These are phyloP conservation scores for Murraya koenigii DNA, from an alignment of 345 rosid genomes.

Conservation along the genomic window DNA sequence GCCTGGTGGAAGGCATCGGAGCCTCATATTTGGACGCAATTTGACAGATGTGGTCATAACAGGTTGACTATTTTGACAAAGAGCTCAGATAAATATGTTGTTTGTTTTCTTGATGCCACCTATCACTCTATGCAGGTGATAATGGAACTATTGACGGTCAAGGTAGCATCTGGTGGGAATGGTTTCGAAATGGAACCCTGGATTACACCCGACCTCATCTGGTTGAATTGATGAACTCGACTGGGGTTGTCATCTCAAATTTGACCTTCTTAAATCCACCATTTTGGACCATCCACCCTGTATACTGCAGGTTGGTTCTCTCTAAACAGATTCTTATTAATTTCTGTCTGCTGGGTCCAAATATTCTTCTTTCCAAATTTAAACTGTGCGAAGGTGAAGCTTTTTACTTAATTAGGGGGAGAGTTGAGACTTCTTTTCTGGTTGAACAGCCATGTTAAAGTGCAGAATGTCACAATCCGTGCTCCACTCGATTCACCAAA, in stretches of 20 bases:
- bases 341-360: conserved; percentile 20
- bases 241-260: conserved; percentile 75
- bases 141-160: conserved; percentile 97
- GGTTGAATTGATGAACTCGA: conserved; percentile 90
- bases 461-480: conserved; percentile 80
- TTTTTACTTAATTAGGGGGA: conserved; percentile 37
- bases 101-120: conserved; percentile 16
- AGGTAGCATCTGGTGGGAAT: conserved; percentile 90
- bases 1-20: conserved; percentile 82
- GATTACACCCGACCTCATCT: conserved; percentile 93
- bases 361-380: conserved; percentile 14
- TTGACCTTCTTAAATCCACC: conserved; percentile 90
- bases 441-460: conserved; percentile 75
- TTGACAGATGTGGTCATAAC: conserved; percentile 89
- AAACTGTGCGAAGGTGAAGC: conserved; percentile 35
- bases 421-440: conserved; percentile 42
- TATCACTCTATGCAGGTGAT: conserved; percentile 52
- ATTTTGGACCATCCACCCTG: conserved; percentile 97
- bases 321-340: neutral
- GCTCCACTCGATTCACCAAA: conserved; percentile 97
- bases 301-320: conserved; percentile 85
- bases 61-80: conserved; percentile 45
- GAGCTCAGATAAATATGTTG: conserved; percentile 3
- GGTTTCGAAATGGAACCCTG: conserved; percentile 64
- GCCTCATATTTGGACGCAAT: conserved; percentile 88